Percentiles rank a stretch among this genome's conserved stretches.
Conservation (phyloP, 805 yeast genomes). For the Pichia paraexigua region DNA sequence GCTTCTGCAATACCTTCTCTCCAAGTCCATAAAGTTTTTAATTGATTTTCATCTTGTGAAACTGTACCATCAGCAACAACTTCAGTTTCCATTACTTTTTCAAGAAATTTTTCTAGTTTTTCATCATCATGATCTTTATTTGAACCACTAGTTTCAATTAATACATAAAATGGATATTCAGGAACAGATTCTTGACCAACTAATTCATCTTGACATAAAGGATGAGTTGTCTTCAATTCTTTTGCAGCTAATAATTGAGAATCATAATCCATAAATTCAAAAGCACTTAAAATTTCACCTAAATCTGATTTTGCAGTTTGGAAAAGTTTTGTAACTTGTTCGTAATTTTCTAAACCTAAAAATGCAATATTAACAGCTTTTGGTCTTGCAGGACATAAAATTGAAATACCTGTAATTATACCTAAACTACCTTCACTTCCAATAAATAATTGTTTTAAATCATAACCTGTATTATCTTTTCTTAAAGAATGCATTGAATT, state of each 20-base stretch:
- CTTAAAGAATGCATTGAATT: slow-evolving; percentile 78
- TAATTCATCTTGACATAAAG: slow-evolving; percentile 58
- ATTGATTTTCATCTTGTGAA: slow-evolving; percentile 90
- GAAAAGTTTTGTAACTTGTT: slow-evolving; percentile 77
- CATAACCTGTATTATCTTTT: slow-evolving; percentile 94
- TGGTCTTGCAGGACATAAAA: slow-evolving; percentile 85
- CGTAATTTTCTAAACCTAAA: slow-evolving; percentile 72
- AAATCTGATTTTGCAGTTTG: slow-evolving; percentile 70
- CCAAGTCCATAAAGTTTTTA: slow-evolving; percentile 85
- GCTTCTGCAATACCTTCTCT: slow-evolving; percentile 93
- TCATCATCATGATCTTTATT: slow-evolving; percentile 89
- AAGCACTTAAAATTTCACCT: slow-evolving; percentile 82
- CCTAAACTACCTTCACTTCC: slow-evolving; percentile 95
- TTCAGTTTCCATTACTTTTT: slow-evolving; percentile 75
- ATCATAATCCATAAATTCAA: slow-evolving; percentile 83
- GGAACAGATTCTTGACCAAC: slow-evolving; percentile 30
- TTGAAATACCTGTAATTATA: slow-evolving; percentile 80
- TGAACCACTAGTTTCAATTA: slow-evolving; percentile 95
- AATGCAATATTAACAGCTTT: slow-evolving; percentile 81
- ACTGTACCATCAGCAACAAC: slow-evolving; percentile 87
- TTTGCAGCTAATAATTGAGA: slow-evolving; percentile 58
- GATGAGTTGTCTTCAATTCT: slow-evolving; percentile 57
- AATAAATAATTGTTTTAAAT: slow-evolving; percentile 83
- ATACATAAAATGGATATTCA: slow-evolving; percentile 78
- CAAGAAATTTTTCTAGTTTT: slow-evolving; percentile 79